Evolutionary conservation across 768 basidiomycete genomes (phyloP).

Genomic region (Guyanaporus albipodus): DNA sequence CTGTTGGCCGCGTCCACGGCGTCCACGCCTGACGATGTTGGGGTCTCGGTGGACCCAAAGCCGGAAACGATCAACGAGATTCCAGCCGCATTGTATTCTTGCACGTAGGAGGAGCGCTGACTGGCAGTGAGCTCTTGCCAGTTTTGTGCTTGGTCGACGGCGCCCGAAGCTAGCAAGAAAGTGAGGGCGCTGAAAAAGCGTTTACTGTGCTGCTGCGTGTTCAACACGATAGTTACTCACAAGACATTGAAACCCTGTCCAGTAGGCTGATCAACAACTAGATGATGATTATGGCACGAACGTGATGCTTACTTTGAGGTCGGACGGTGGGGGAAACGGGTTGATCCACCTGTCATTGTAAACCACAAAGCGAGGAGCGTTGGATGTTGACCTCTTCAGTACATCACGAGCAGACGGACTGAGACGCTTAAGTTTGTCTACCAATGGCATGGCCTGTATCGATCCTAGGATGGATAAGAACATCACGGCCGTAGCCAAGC

Average conservation of each 20-base stretch:
- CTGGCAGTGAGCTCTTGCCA: conserved; percentile 39
- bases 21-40: conserved; percentile 40
- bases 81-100: conserved; percentile 50
- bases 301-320: conserved; percentile 36
- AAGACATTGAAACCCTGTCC: conserved; percentile 35
- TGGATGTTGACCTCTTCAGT: conserved; percentile 24
- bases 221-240: conserved; percentile 18
- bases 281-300: not conserved
- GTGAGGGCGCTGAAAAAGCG: conserved; percentile 32
- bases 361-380: conserved; percentile 47
- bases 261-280: not conserved
- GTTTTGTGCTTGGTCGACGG: conserved; percentile 43
- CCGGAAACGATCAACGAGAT: conserved; percentile 56
- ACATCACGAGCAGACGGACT: conserved; percentile 24
- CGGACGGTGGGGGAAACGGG: conserved; percentile 42
- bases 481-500: not conserved
- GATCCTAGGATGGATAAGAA: conserved; percentile 13
- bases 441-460: conserved; percentile 15
- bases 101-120: conserved; percentile 39
- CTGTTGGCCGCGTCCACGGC: conserved; percentile 38
- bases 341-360: conserved; percentile 42
- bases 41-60: conserved; percentile 44
- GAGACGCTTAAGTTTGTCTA: conserved; percentile 18
- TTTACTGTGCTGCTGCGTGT: not conserved
- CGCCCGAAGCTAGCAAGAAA: conserved; percentile 40